These are phyloP conservation scores for Pulicaria dysenterica DNA, from an alignment of 129 eudicot species.

Conservation along the genomic window DNA sequence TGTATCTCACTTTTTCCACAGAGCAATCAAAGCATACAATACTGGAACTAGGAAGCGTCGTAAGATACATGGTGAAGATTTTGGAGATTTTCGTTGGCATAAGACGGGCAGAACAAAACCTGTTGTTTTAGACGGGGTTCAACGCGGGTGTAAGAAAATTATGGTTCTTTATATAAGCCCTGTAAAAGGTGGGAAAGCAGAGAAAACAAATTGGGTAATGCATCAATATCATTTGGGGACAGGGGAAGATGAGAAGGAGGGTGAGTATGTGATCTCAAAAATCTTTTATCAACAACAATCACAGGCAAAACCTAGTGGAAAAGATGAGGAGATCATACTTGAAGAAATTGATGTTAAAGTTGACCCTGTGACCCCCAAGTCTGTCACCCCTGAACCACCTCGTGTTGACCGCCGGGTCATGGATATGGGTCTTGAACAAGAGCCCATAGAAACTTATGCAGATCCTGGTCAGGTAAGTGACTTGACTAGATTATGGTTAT, in stretches of 20 bases:
- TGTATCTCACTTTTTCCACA: constrained; percentile 88
- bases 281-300: constrained; percentile 85
- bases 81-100: constrained; percentile 95
- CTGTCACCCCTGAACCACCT: constrained; percentile 77
- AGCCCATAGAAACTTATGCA: constrained; percentile 17
- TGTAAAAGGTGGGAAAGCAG: constrained; percentile 77
- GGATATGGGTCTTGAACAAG: constrained; percentile 39
- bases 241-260: constrained; percentile 88
- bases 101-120: constrained; percentile 96
- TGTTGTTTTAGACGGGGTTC: constrained; percentile 70
- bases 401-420: constrained; percentile 52
- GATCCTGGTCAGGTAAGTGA: constrained; percentile 48
- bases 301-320: constrained; percentile 58
- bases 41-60: constrained; percentile 94
- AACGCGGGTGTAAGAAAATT: constrained; percentile 86
- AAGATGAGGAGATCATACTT: constrained; percentile 43
- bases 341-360: constrained; percentile 43
- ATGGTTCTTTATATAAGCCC: constrained; percentile 91
- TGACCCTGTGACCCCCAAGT: constrained; percentile 72
- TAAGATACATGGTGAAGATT: constrained; percentile 74
- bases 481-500: neutral
- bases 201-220: constrained; percentile 98
- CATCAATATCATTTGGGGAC: constrained; percentile 97
- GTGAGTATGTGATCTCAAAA: constrained; percentile 90
- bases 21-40: constrained; percentile 89